These are phyloP conservation scores for Dysphania ambrosioides DNA, from an alignment of 148 eudicot species.

Conservation along the genomic window DNA sequence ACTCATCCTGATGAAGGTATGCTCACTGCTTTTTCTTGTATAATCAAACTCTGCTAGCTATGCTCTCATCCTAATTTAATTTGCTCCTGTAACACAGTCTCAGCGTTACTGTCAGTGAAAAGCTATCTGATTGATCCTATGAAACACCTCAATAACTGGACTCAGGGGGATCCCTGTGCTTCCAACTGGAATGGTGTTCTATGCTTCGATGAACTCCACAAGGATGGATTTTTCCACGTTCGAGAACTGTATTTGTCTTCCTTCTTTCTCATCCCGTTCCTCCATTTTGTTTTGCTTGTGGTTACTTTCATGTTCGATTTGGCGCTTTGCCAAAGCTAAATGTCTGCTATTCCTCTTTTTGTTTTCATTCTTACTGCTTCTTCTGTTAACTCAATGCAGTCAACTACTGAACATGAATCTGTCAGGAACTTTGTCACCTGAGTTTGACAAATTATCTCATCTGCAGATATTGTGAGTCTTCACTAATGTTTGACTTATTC, in stretches of 20 bases:
- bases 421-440: conserved; percentile 73
- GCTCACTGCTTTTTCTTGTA: not conserved
- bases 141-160: conserved; percentile 54
- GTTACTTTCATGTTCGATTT: not conserved
- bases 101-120: conserved; percentile 49
- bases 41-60: not conserved
- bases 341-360: not conserved
- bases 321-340: not conserved
- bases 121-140: conserved; percentile 46
- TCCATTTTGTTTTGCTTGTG: not conserved
- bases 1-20: conserved; percentile 65
- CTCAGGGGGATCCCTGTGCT: conserved; percentile 61
- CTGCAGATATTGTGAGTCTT: conserved; percentile 61
- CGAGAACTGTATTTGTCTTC: conserved; percentile 53
- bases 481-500: conserved; percentile 5
- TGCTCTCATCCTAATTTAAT: not conserved
- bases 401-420: conserved; percentile 64
- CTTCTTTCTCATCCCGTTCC: not conserved
- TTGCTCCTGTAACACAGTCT: conserved; percentile 39
- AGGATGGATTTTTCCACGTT: conserved; percentile 50
- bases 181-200: conserved; percentile 64
- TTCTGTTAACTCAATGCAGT: conserved; percentile 35
- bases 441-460: conserved; percentile 57
- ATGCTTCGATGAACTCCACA: conserved; percentile 33
- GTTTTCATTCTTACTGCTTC: not conserved